Percentiles rank a stretch among this genome's conserved stretches.
These are phyloP conservation scores for Yamadazyma spencermartinsiae DNA, from an alignment of 1,139 yeast genomes.

Conservation along the genomic window DNA sequence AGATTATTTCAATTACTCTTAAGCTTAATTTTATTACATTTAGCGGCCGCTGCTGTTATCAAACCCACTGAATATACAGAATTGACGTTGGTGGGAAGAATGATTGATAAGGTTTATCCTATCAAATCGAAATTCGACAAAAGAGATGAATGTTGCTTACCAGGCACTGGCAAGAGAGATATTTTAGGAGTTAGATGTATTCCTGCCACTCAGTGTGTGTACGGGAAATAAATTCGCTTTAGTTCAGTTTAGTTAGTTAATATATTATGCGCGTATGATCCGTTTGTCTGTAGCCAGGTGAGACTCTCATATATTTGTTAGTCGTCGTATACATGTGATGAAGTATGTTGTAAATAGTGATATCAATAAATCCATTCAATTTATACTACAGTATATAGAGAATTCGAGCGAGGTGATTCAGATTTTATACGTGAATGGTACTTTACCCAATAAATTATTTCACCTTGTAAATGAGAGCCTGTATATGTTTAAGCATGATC, in stretches of 20 bases:
- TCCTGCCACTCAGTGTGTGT: not conserved
- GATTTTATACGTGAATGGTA: conserved; percentile 19
- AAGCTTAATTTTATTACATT: not conserved
- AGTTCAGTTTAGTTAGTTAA: not conserved
- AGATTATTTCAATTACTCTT: not conserved
- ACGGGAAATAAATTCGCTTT: conserved; percentile 1
- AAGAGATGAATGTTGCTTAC: conserved; percentile 6
- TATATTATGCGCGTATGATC: conserved; percentile 1
- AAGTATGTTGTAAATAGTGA: conserved; percentile 10
- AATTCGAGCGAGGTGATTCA: not conserved
- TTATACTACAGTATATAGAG: conserved; percentile 9
- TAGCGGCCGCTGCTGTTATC: conserved; percentile 5
- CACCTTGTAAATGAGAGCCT: conserved; percentile 10
- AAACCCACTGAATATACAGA: conserved; percentile 5
- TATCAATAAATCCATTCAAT: conserved; percentile 9
- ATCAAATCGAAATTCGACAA: conserved; percentile 4
- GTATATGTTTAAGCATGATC: conserved; percentile 9
- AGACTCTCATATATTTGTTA: not conserved
- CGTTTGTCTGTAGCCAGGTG: too few relatives aligned
- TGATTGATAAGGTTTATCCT: conserved; percentile 6
- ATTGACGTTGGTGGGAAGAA: conserved; percentile 6
- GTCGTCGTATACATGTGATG: conserved; percentile 7
- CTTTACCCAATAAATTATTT: conserved; percentile 17
- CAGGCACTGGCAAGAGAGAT: conserved; percentile 1
- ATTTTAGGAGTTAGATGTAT: conserved; percentile 8